These are phyloP conservation scores for Zanthoxylum bungeanum DNA, from an alignment of 345 rosid genomes.

Conservation along the genomic window DNA sequence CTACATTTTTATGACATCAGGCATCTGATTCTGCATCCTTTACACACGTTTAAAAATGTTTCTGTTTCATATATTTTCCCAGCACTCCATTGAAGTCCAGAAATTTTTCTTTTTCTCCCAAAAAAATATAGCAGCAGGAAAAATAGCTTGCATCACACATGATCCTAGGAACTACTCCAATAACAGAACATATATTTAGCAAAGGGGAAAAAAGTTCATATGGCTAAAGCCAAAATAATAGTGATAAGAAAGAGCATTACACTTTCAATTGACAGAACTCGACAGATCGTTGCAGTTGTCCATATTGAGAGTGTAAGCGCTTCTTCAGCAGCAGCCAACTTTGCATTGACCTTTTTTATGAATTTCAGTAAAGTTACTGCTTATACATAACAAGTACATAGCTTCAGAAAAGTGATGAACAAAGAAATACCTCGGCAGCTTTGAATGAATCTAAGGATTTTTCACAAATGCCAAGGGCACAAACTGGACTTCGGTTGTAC, in stretches of 20 bases:
- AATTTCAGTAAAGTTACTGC: constrained; percentile 24
- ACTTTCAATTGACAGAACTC: constrained; percentile 88
- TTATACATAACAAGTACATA: constrained; percentile 8
- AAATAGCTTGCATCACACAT: neutral
- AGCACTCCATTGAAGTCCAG: neutral
- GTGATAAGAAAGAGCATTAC: constrained; percentile 43
- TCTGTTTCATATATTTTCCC: neutral
- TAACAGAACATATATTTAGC: neutral
- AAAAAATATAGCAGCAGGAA: neutral
- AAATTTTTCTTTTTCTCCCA: neutral
- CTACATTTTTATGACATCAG: neutral
- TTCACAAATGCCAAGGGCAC: constrained; percentile 55
- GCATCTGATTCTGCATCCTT: neutral
- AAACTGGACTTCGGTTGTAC: constrained; percentile 62
- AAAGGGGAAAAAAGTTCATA: neutral
- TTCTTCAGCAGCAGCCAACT: constrained; percentile 86
- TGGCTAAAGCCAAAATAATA: constrained; percentile 19
- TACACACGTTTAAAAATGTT: neutral
- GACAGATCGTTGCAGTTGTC: constrained; percentile 97
- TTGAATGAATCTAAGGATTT: constrained; percentile 40
- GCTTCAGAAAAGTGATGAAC: constrained; percentile 6
- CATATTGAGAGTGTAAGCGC: constrained; percentile 84
- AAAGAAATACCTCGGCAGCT: constrained; percentile 61
- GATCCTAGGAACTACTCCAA: neutral
- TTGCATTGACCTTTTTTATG: constrained; percentile 56